phyloP scores from a whole-genome alignment of 208 protist species.

The Acanthamoeba castellanii region DNA sequence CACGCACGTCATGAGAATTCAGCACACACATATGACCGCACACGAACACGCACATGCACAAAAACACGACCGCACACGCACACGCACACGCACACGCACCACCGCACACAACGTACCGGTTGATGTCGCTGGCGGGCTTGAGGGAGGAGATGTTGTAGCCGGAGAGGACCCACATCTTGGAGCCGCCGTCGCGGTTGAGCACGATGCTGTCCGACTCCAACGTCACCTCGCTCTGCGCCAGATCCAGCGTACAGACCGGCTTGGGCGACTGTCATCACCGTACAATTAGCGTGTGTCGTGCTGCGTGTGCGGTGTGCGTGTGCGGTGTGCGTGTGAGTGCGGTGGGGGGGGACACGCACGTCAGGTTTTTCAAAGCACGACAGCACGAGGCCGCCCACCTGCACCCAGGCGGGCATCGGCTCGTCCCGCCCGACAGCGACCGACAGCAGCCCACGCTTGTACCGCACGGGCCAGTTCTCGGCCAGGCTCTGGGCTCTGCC shows the following conservation, averaged over 20 bases:
- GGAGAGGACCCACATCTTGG: not conserved
- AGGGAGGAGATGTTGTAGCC: constrained; percentile 36
- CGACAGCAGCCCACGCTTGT: not conserved
- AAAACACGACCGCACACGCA: too few species aligned
- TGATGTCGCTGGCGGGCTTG: not conserved
- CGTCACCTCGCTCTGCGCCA: not conserved
- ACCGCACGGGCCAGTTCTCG: constrained; percentile 4
- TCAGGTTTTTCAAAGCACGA: constrained; percentile 23
- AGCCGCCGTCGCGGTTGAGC: not conserved
- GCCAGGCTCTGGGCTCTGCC: not conserved
- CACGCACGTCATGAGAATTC: too few species aligned
- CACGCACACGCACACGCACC: too few species aligned
- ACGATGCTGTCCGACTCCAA: not conserved
- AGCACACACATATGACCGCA: too few species aligned
- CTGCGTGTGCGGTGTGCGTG: not conserved
- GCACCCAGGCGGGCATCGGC: not conserved
- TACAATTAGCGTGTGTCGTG: not conserved
- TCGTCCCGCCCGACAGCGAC: not conserved
- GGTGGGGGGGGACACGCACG: not conserved
- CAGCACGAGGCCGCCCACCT: not conserved
- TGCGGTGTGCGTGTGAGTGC: not conserved
- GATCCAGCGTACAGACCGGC: not conserved
- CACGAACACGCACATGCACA: too few species aligned
- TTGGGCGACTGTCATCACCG: not conserved
- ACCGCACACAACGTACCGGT: not conserved